phyloP scores from a whole-genome alignment of 78 protist genomes.

The Dictyostelium capitatum region DNA sequence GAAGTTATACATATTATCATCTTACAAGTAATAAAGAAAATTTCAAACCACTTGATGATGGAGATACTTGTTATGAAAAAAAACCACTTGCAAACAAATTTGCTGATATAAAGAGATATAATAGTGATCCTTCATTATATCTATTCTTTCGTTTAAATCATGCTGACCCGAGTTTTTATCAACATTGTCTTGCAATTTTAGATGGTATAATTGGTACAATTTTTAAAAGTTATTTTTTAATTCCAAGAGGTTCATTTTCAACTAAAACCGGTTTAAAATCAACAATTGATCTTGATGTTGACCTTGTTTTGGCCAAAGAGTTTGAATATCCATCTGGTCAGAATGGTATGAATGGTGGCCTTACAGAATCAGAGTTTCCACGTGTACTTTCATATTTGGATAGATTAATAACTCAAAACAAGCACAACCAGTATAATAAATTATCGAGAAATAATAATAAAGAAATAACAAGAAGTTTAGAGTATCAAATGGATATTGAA shows the following conservation, averaged over 20 bases:
- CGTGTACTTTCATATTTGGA: not conserved
- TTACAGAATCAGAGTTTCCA: not conserved
- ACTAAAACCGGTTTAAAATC: not conserved
- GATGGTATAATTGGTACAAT: not conserved
- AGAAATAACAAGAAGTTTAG: not conserved
- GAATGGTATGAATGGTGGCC: too few relatives aligned
- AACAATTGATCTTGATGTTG: not conserved
- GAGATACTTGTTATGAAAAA: too few relatives aligned
- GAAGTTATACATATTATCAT: too few relatives aligned
- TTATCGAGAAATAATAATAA: not conserved
- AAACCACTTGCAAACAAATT: too few relatives aligned
- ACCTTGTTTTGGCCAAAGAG: not conserved
- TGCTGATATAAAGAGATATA: too few relatives aligned
- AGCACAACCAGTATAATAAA: too few relatives aligned
- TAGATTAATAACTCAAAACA: not conserved
- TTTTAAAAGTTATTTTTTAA: constrained; percentile 13
- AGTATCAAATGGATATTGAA: not conserved
- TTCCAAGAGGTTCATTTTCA: constrained; percentile 9
- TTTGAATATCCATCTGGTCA: too few relatives aligned
- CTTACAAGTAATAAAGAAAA: too few relatives aligned
- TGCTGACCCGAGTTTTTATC: not conserved
- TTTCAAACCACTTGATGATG: too few relatives aligned
- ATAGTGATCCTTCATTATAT: not conserved
- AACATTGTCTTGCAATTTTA: not conserved
- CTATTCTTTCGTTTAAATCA: not conserved